A percentile compares a stretch with the other conserved stretches of the same genome.
These are phyloP conservation scores for Claviceps citrina DNA, from an alignment of 2,329 filamentous ascomycete species.

Conservation along the genomic window DNA sequence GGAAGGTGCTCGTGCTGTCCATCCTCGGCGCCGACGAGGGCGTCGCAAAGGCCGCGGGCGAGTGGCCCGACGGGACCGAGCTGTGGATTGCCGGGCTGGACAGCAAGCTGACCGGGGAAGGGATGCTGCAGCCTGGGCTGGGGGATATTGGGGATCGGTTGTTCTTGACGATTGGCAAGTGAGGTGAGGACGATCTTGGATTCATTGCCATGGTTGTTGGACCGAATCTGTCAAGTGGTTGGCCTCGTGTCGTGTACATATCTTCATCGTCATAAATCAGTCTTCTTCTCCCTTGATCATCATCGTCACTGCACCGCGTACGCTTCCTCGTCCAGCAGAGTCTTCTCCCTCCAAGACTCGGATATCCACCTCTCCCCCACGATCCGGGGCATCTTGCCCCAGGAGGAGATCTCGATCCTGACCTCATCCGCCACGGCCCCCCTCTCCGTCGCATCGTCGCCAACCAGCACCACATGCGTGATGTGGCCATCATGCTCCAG, in stretches of 20 bases:
- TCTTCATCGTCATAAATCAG: too few species aligned
- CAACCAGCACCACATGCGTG: slow-evolving; percentile 56
- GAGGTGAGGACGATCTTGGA: too few species aligned
- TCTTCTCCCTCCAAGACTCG: slow-evolving; percentile 65
- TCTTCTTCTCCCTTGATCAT: too few species aligned
- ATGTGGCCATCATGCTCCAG: slow-evolving; percentile 31
- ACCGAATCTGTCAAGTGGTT: too few species aligned
- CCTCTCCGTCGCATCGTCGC: slow-evolving; percentile 23
- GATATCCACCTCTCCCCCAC: slow-evolving; percentile 60
- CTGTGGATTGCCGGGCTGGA: slow-evolving; percentile 78
- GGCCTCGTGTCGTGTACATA: too few species aligned
- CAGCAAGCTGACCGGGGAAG: slow-evolving; percentile 52
- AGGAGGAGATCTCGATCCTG: slow-evolving; percentile 28
- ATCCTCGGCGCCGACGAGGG: slow-evolving; percentile 61
- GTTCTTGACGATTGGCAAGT: slow-evolving; percentile 50
- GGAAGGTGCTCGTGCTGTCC: slow-evolving; percentile 59
- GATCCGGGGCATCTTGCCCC: slow-evolving; percentile 46
- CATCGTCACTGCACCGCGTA: slow-evolving; percentile 22
- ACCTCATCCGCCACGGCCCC: slow-evolving; percentile 26
- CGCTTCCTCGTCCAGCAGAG: slow-evolving; percentile 63
- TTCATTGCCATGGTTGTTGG: too few species aligned
- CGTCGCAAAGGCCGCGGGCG: slow-evolving; percentile 52
- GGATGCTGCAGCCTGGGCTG: slow-evolving; percentile 82
- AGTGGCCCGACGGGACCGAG: slow-evolving; percentile 64
- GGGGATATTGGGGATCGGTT: slow-evolving; percentile 84